phyloP scores from a whole-genome alignment of 2,329 filamentous ascomycete genomes.

The Fusarium circinatum region DNA sequence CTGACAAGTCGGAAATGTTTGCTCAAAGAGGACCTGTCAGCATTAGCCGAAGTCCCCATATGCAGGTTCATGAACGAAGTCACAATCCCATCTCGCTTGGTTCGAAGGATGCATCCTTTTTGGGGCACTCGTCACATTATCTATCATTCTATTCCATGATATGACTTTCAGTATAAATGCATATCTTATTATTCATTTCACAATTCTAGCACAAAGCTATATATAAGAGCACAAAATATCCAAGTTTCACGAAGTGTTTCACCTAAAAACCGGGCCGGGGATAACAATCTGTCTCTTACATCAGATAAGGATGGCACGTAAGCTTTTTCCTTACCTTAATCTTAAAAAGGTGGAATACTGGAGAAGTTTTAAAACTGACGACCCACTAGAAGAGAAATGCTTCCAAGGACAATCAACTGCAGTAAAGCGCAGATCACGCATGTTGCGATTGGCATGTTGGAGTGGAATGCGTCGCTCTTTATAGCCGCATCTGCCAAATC shows the following conservation, averaged over 20 bases:
- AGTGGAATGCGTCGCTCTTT: accelerated
- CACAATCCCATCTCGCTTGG: not conserved
- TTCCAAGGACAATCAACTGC: not conserved
- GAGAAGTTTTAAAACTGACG: not conserved
- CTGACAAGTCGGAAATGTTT: not conserved
- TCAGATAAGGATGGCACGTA: not conserved
- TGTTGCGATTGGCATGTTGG: not conserved
- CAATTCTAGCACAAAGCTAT: accelerated
- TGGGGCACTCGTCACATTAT: not conserved
- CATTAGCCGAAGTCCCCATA: not conserved
- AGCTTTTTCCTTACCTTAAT: not conserved
- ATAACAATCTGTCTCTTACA: not conserved
- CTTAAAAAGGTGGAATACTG: not conserved
- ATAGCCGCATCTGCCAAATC: not conserved
- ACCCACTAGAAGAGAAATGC: not conserved
- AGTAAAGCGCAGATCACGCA: not conserved
- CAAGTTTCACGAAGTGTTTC: not conserved
- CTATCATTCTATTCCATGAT: not conserved
- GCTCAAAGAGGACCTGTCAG: not conserved
- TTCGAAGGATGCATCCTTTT: not conserved
- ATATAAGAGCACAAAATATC: not conserved
- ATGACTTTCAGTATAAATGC: accelerated
- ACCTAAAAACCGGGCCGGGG: not conserved
- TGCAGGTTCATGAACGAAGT: not conserved
- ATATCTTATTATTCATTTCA: accelerated